phyloP scores from a whole-genome alignment of 1,139 yeast species.

The Arxiozyma bovina region DNA sequence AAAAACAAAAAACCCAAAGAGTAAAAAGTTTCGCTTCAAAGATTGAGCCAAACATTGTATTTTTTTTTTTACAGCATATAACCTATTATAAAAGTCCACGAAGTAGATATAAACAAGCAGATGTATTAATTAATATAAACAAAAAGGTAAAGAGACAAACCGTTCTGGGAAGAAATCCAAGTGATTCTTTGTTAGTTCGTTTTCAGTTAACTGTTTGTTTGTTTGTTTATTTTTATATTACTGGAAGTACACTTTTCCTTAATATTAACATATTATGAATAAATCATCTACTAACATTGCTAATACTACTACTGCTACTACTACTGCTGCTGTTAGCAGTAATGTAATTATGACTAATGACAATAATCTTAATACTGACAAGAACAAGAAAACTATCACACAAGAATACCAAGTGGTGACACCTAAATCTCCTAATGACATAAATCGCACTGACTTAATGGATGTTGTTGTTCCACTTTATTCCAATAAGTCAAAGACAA shows the following conservation, averaged over 20 bases:
- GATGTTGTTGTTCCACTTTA: not conserved
- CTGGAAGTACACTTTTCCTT: not conserved
- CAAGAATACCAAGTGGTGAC: conserved; percentile 34
- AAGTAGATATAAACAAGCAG: not conserved
- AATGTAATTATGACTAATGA: not conserved
- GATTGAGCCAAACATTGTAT: not conserved
- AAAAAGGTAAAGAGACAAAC: not conserved
- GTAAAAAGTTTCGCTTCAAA: not conserved
- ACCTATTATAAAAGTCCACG: not conserved
- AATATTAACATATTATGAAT: no score
- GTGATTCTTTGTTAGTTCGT: not conserved
- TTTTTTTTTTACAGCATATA: not conserved
- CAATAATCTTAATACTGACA: conserved; percentile 27
- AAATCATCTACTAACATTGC: not conserved
- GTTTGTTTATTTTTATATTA: not conserved
- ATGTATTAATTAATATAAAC: not conserved
- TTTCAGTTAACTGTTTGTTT: not conserved
- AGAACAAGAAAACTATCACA: conserved; percentile 8
- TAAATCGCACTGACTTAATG: not conserved
- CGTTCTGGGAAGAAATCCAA: not conserved
- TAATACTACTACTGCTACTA: not conserved
- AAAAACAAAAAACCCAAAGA: not conserved
- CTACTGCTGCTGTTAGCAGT: not conserved
- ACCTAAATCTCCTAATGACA: conserved; percentile 36
- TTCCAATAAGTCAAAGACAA: not conserved